Base-by-base conservation (phyloP, 305 asterid species). In the Striga hermonthica region DNA sequence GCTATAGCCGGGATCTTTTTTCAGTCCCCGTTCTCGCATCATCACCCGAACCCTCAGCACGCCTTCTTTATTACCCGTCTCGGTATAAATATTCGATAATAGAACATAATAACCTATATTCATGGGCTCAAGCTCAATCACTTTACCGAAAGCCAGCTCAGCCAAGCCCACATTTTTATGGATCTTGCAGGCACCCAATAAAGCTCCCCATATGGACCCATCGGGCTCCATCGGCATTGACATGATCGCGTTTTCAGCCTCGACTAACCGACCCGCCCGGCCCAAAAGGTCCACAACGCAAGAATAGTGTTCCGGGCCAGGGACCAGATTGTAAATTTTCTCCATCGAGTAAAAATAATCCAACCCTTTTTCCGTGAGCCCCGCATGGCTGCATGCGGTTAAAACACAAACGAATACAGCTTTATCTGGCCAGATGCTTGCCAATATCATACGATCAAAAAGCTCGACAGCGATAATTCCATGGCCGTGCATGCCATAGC, bases 141-240 rank as follows among this genome's bases (percentile, higher is more conserved):
- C 80, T 75, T 81, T 80, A 53, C 73, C 50, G 65, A 92, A 92
- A n/a, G 98, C 97, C 31, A 87, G 16, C 82, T 87, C 91, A 7
- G 90, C 97, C 50, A 92, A 60, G 49, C 82, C 72, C 15, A 86
- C 81, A 55, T 92, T 81, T 60, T 84, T 92, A 71, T 89, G 95
- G 60, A 92, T 89, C 81, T 87, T 92, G 82, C 97, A 92, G 40
- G 90, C 96, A 67, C 96, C 93, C 67, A 92, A 61, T 57, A 92
- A 90, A 72, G 97, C 97, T 10, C 97, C 98, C 98, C 98, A 92
- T 5, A 89, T 87, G 16, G 97, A 86, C 11, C 96, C 97, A 78
- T 92, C 96, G 0, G 97, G 93, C 66, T 78, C 68, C 61, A 75
- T 61, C 9, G 84, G 82, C 95, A 92, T 89, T 0, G 78, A 67